A percentile compares a stretch with the other conserved stretches of the same genome.
Evolutionary conservation across 352 stramenopile genomes (phyloP).

Genomic region (Globisporangium takayamanum): DNA sequence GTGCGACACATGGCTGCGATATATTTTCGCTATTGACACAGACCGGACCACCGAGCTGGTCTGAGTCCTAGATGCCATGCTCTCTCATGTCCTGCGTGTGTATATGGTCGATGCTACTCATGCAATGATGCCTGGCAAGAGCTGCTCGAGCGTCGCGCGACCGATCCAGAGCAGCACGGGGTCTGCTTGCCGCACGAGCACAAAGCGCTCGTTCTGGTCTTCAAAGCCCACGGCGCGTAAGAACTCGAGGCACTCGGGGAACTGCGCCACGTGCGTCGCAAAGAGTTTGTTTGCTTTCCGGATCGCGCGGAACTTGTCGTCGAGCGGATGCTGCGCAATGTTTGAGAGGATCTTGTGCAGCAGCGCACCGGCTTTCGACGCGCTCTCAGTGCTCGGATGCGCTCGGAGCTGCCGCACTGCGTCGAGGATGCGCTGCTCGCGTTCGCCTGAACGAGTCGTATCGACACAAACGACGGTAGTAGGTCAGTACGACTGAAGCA

Average conservation of each 20-base stretch:
- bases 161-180: slow-evolving; percentile 65
- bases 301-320: slow-evolving; percentile 61
- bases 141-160: slow-evolving; percentile 45
- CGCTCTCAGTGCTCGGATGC: slow-evolving; percentile 24
- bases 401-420: slow-evolving; percentile 32
- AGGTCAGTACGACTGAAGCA: no score
- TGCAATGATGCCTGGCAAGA: slow-evolving; percentile 20
- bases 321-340: slow-evolving; percentile 45
- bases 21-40: no score
- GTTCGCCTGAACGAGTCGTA: slow-evolving; percentile 27
- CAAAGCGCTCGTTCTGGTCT: slow-evolving; percentile 44
- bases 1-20: no score
- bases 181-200: slow-evolving; percentile 45
- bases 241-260: slow-evolving; percentile 62
- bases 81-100: no score
- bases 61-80: no score
- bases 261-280: slow-evolving; percentile 30
- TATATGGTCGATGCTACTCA: background rate
- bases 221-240: slow-evolving; percentile 59
- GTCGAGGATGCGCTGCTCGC: slow-evolving; percentile 43
- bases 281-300: slow-evolving; percentile 66
- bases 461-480: no score
- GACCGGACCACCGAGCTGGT: no score
- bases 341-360: slow-evolving; percentile 74
- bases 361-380: slow-evolving; percentile 29